phyloP scores from a whole-genome alignment of 2,329 filamentous ascomycete genomes.

The Trichoderma sp. region DNA sequence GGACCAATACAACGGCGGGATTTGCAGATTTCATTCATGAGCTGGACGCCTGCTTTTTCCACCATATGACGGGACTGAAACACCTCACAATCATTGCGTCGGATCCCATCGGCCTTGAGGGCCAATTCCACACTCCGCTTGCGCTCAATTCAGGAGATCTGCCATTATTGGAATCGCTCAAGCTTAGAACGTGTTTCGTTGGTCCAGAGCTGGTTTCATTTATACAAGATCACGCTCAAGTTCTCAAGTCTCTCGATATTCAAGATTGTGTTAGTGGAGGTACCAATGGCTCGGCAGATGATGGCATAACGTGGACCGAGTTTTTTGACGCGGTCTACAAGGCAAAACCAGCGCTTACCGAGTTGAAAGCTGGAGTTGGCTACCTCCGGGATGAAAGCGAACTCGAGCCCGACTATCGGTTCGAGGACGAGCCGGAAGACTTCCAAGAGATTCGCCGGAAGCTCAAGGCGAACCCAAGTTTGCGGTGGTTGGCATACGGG shows the following conservation, averaged over 20 bases:
- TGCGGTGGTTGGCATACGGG: background rate
- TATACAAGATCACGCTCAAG: background rate
- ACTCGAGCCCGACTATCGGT: background rate
- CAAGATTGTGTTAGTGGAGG: background rate
- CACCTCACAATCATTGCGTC: background rate
- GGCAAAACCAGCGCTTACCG: background rate
- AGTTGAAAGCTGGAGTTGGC: background rate
- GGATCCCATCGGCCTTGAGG: background rate
- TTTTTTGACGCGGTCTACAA: background rate
- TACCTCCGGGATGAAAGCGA: background rate
- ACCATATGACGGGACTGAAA: constrained; percentile 3
- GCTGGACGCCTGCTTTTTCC: background rate
- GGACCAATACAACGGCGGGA: background rate
- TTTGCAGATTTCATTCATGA: background rate
- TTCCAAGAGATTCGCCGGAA: background rate
- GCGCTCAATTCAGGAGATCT: constrained; percentile 4
- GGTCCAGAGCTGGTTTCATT: constrained; percentile 3
- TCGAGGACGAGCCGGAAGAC: background rate
- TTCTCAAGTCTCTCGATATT: constrained; percentile 9
- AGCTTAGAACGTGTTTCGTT: background rate
- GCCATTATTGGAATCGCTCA: constrained; percentile 4
- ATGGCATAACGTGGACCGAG: background rate
- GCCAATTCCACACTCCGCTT: background rate
- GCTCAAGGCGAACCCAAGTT: background rate
- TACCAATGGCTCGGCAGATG: background rate